Base-by-base conservation (phyloP, 2,329 filamentous ascomycete genomes). In the Amylocarpus encephaloides region DNA sequence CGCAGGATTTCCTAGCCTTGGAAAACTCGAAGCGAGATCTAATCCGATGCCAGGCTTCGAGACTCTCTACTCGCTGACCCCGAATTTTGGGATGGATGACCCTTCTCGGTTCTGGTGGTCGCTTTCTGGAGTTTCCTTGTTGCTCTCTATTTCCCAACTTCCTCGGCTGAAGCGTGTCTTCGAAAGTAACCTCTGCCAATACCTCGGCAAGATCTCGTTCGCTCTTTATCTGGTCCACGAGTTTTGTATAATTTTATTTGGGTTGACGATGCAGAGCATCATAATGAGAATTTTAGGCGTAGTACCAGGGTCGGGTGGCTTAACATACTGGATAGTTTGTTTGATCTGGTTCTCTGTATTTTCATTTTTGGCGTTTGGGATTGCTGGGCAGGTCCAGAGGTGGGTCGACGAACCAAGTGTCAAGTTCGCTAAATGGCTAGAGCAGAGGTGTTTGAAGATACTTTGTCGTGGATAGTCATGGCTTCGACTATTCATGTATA, bases 361-460 rank as follows among this genome's bases (percentile, higher is more conserved):
- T 39, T 71, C 73, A 62, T 40, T 68, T 3, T 13, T 68, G 5
- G 69, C 70, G 10, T 63, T 74, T 41, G 67, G 73, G 1, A 66
- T 82, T 4, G 52, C 56, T n/a, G 53, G 52, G 6, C 80, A 78
- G 73, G 68, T 71, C 11, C 57, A 60, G 45, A 70, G 76, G 30
- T 65, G 67, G 4, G 70, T 83, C 15, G 79, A 83, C 64, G 62
- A 67, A 6, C 73, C 72, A 12, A 76, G 75, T 5, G 79, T 83
- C 59, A 55, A 81, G 12, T 81, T 81, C 59, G 80, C 77, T 73
- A 70, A 76, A 33, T 65, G 67, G 3, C 69, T 82, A 11, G 80
- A 83, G 62, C 63, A 68, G 11, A 73, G 70, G 2, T 70, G 72
- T 64, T 67, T 77, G 12, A 26, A 26, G 22, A 26, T 26, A 26